These are phyloP conservation scores for Hypholoma fasciculare DNA, from an alignment of 768 basidiomycete genomes.

Conservation along the genomic window DNA sequence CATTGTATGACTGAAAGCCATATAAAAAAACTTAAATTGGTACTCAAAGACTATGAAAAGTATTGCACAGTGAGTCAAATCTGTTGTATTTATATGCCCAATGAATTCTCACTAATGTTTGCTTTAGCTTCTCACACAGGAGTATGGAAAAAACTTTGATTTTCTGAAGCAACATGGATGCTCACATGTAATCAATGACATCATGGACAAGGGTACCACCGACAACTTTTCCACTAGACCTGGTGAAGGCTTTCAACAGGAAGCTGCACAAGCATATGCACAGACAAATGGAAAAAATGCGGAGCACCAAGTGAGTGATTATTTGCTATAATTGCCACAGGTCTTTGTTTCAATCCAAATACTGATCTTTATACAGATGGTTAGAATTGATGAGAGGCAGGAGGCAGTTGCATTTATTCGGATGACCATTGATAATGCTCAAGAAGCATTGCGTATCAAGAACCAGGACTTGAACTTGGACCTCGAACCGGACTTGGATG, in stretches of 20 bases:
- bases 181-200: conserved; percentile 24
- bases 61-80: conserved; percentile 4
- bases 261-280: conserved; percentile 23
- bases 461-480: no score
- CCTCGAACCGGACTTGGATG: background rate
- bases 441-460: conserved; percentile 1
- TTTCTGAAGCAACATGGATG: conserved; percentile 30
- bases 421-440: conserved; percentile 21
- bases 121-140: conserved; percentile 14
- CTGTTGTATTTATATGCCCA: background rate
- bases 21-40: conserved; percentile 14
- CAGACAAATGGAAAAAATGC: conserved; percentile 29
- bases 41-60: conserved; percentile 17
- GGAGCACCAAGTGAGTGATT: conserved; percentile 14
- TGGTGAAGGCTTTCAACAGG: conserved; percentile 32
- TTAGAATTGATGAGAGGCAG: conserved; percentile 24
- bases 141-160: conserved; percentile 26
- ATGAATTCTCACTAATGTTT: background rate
- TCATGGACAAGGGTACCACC: conserved; percentile 23
- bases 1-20: conserved; percentile 24
- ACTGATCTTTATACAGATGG: conserved; percentile 15
- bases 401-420: conserved; percentile 27
- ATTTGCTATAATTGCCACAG: background rate
- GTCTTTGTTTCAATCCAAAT: background rate
- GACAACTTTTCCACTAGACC: conserved; percentile 27